A percentile compares a stretch with the other conserved stretches of the same genome.
Evolutionary conservation across 208 protist species (phyloP).

Genomic region (Crithidia mellificae): DNA sequence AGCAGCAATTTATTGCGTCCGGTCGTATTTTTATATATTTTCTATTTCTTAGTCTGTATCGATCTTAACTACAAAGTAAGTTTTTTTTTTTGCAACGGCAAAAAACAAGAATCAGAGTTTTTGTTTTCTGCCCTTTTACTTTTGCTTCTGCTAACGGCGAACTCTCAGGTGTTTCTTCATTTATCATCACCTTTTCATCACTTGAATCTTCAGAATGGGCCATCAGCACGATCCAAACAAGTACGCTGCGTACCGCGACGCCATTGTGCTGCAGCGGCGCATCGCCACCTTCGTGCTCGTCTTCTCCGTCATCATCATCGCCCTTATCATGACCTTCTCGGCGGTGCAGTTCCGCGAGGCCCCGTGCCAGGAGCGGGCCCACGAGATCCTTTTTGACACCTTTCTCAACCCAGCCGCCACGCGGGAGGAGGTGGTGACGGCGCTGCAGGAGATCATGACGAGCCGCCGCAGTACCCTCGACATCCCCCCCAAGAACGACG

Average conservation of each 20-base stretch:
- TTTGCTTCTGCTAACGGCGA: too few relatives aligned
- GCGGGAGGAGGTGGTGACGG: slow-evolving; percentile 31
- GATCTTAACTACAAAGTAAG: too few relatives aligned
- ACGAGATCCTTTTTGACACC: slow-evolving; percentile 45
- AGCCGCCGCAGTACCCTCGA: slow-evolving; percentile 28
- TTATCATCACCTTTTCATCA: background rate
- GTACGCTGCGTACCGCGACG: slow-evolving; percentile 45
- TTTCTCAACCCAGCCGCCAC: slow-evolving; percentile 28
- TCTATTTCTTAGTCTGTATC: too few relatives aligned
- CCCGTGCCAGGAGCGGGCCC: slow-evolving; percentile 70
- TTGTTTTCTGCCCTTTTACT: too few relatives aligned
- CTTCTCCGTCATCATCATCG: slow-evolving; percentile 66
- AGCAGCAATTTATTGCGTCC: background rate
- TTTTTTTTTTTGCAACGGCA: too few relatives aligned
- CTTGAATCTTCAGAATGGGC: slow-evolving; percentile 31
- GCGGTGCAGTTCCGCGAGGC: slow-evolving; percentile 62
- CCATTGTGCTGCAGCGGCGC: slow-evolving; percentile 50
- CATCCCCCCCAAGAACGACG: slow-evolving; percentile 25
- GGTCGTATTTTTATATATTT: too few relatives aligned
- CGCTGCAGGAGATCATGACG: slow-evolving; percentile 34
- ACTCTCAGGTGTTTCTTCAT: background rate
- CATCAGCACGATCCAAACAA: slow-evolving; percentile 40
- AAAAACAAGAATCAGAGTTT: too few relatives aligned
- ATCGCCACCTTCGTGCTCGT: slow-evolving; percentile 73
- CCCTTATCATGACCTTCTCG: slow-evolving; percentile 58